Evolutionary conservation across 2,329 filamentous ascomycete species (phyloP), one percentile per base, ranked within the genome.

Genomic region (Cucurbitaria berberidis): DNA sequence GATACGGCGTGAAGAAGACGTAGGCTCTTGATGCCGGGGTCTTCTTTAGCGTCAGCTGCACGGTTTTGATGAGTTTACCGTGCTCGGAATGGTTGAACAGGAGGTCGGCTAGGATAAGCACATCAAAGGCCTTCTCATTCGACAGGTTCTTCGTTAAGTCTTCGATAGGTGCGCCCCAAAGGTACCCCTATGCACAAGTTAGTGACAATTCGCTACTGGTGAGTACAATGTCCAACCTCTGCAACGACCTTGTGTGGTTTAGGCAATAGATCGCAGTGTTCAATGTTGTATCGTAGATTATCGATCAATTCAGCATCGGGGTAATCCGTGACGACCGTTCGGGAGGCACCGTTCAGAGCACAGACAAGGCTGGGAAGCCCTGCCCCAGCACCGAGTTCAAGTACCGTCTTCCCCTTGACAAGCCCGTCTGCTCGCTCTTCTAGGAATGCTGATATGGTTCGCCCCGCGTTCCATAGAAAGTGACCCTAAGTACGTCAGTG

Each of bases 1-100:
- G 83, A 76, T 98, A 96, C 18, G 91, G 93, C 0, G 93, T 96
- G 78, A 97, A 98, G 74, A 97, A 96, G 7, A 97, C 92, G 65
- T 93, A 84, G 2, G 92, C 91, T 48, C 82, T 82, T 43, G 88
- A 85, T 1, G 78, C 78, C 3, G 73, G 65, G 3, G 77, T 74
- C 56, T 77, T 80, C 63, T 82, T 84, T 66, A 97, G 75, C 15
- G 89, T 90, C 68, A 83, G 72, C 66, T 83, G 79, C 55, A 97
- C 84, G 3, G 89, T 91, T 60, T 84, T 82, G 60, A 96, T 80
- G 55, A 97, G 81, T 67, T 90, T 91, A 1, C 77, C 80, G 69
- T 97, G 93, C 78, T 96, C 92, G 4, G 87, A 89, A 73, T 97
- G 92, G 55, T 95, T 90, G 78, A 97, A 98, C 3, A 97, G 82